These are phyloP conservation scores for Plasmodium falciparum DNA, from an alignment of 169 alveolate species.

Conservation along the genomic window DNA sequence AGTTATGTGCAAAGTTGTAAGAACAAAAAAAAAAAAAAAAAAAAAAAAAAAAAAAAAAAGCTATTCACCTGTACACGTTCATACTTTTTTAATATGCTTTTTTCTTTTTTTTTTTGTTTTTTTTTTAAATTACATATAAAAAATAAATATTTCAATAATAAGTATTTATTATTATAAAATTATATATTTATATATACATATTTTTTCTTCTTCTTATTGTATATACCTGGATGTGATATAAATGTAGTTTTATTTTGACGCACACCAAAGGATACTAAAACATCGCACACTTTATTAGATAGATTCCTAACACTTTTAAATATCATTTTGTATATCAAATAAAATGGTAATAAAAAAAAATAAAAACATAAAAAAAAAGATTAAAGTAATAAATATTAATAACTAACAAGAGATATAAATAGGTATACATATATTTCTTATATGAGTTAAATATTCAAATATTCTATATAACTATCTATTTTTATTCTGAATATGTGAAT, in stretches of 20 bases:
- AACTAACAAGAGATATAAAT: background rate
- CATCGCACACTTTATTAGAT: conserved; percentile 83
- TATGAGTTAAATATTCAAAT: background rate
- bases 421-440: background rate
- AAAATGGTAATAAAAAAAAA: background rate
- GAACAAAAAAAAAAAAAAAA: background rate
- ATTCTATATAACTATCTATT: background rate
- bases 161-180: background rate
- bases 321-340: conserved; percentile 34
- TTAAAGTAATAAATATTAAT: background rate
- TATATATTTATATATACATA: background rate
- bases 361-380: background rate
- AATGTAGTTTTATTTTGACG: conserved; percentile 84
- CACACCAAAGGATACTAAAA: conserved; percentile 85
- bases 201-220: background rate
- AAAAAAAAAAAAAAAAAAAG: background rate
- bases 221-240: conserved; percentile 87
- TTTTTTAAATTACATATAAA: background rate
- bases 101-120: too few species aligned
- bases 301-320: conserved; percentile 18
- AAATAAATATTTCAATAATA: background rate
- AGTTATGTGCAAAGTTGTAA: background rate
- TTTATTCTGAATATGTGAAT: too few species aligned
- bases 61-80: too few species aligned
- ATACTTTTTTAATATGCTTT: too few species aligned